phyloP scores from a whole-genome alignment of 495 filamentous ascomycete genomes.

The Annulohypoxylon bovei region DNA sequence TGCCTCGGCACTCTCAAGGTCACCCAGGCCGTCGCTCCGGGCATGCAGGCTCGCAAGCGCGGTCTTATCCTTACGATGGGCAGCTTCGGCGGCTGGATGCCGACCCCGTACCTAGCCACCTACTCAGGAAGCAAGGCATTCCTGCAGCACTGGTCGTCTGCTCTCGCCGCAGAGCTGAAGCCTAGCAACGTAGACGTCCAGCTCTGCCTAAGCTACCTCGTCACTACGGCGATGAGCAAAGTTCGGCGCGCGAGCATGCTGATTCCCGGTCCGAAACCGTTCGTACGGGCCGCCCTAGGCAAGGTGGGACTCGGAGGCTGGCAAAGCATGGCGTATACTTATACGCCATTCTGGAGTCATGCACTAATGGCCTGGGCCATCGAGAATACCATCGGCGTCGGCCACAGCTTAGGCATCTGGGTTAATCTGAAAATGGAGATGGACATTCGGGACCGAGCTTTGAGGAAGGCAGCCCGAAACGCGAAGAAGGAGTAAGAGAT shows the following conservation, averaged over 20 bases:
- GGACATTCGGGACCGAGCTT: conserved; percentile 83
- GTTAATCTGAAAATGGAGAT: conserved; percentile 85
- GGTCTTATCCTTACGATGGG: conserved; percentile 98
- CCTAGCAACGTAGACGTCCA: conserved; percentile 83
- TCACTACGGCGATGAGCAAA: conserved; percentile 97
- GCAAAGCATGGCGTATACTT: conserved; percentile 77
- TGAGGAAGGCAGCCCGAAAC: conserved; percentile 89
- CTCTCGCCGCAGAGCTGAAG: conserved; percentile 84
- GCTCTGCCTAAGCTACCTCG: conserved; percentile 87
- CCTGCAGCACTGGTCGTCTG: conserved; percentile 93
- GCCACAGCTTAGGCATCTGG: conserved; percentile 67
- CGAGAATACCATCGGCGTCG: conserved; percentile 73
- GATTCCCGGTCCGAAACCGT: conserved; percentile 82
- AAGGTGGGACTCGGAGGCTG: conserved; percentile 86
- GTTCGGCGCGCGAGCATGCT: conserved; percentile 76
- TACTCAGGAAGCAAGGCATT: conserved; percentile 99
- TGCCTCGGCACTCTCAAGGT: conserved; percentile 86
- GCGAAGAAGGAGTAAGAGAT: conserved; percentile 66
- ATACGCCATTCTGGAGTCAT: conserved; percentile 94
- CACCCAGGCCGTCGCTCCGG: conserved; percentile 84
- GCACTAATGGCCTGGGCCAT: conserved; percentile 87
- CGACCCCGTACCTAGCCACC: conserved; percentile 91
- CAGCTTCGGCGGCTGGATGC: conserved; percentile 88
- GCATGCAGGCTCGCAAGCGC: conserved; percentile 81
- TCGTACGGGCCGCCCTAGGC: conserved; percentile 79